These are phyloP conservation scores for Spathaspora boniae DNA, from an alignment of 805 yeast genomes.

Conservation along the genomic window DNA sequence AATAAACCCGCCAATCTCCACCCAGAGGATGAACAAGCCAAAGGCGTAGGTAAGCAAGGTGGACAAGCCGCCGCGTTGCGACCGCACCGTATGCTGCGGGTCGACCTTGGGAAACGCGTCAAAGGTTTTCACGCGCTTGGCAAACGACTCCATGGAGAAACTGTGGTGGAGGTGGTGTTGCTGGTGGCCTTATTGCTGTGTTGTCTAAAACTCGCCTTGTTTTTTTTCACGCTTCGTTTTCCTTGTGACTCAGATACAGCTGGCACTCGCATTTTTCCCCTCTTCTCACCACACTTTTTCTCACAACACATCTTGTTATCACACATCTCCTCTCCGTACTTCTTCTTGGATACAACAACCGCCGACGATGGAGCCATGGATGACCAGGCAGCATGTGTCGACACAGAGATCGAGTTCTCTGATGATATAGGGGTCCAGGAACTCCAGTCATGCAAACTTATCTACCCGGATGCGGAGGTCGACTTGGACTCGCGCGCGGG, in stretches of 20 bases:
- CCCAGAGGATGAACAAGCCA: conserved; percentile 70
- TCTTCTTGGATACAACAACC: too few relatives aligned
- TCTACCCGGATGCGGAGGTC: conserved; percentile 34
- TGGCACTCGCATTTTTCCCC: too few relatives aligned
- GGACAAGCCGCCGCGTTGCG: conserved; percentile 73
- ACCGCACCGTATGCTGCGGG: conserved; percentile 60
- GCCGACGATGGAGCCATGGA: too few relatives aligned
- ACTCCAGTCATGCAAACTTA: conserved; percentile 36
- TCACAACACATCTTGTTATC: too few relatives aligned
- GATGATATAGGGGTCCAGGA: conserved; percentile 32
- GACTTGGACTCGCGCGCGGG: conserved; percentile 18
- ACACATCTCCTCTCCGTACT: too few relatives aligned
- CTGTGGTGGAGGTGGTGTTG: background rate
- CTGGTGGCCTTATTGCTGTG: background rate
- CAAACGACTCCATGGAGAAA: conserved; percentile 31
- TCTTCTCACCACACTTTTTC: too few relatives aligned
- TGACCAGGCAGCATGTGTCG: too few relatives aligned
- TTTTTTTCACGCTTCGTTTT: background rate
- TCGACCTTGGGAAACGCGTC: conserved; percentile 47
- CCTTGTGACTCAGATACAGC: too few relatives aligned
- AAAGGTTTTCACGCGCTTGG: conserved; percentile 40
- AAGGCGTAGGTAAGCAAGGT: conserved; percentile 61
- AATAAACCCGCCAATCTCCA: conserved; percentile 77
- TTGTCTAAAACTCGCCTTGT: background rate
- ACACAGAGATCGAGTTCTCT: conserved; percentile 12